Evolutionary conservation across 306 rosid genomes (phyloP).

Genomic region (Cicer yamashitae): DNA sequence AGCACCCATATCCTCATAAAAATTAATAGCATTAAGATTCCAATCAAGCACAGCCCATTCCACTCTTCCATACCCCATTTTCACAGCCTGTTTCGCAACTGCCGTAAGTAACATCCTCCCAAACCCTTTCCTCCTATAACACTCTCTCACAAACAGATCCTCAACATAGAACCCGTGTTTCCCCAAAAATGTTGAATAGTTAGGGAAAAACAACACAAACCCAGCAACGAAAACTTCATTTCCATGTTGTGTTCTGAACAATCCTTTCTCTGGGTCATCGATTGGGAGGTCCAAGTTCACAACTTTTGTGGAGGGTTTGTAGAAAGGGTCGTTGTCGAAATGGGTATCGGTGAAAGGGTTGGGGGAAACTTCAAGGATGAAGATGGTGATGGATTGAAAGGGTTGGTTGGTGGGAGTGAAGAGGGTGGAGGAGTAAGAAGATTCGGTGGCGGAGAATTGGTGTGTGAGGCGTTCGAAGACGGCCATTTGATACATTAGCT

Average conservation of each 20-base stretch:
- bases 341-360: conserved; percentile 51
- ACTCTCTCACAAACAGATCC: conserved; percentile 80
- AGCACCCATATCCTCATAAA: conserved; percentile 88
- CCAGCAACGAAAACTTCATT: conserved; percentile 61
- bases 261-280: conserved; percentile 61
- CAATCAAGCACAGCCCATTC: conserved; percentile 92
- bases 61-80: conserved; percentile 86
- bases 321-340: conserved; percentile 36
- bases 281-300: conserved; percentile 62
- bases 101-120: conserved; percentile 70
- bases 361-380: conserved; percentile 75
- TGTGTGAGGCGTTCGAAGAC: conserved; percentile 79
- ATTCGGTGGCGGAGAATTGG: conserved; percentile 69
- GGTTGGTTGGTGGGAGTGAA: conserved; percentile 59
- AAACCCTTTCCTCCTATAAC: conserved; percentile 79
- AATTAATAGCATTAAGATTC: conserved; percentile 75
- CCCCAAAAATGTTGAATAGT: conserved; percentile 63
- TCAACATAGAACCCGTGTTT: conserved; percentile 86
- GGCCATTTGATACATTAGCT: conserved; percentile 82
- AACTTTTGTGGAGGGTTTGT: conserved; percentile 43
- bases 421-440: conserved; percentile 69
- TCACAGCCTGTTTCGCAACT: conserved; percentile 88
- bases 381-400: conserved; percentile 77
- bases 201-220: conserved; percentile 79
- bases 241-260: conserved; percentile 43